Percentiles rank a stretch among this genome's conserved stretches.
Conservation (phyloP, 768 basidiomycete genomes). For the Leucosporidium yakuticum region DNA sequence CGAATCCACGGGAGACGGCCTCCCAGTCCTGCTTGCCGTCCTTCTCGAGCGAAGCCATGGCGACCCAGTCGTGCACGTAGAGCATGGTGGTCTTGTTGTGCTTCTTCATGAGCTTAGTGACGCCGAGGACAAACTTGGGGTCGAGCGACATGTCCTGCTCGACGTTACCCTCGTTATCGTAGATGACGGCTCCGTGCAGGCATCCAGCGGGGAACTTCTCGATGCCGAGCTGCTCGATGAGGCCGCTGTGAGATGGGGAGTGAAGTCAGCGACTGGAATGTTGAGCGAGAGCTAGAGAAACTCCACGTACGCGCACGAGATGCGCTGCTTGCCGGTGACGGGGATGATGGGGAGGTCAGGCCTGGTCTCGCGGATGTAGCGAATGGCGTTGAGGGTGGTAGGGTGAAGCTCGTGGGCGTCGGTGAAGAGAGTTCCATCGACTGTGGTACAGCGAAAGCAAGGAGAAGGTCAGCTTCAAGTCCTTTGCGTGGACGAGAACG, state of each 20-base stretch:
- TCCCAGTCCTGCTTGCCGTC: conserved; percentile 34
- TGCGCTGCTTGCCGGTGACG: conserved; percentile 36
- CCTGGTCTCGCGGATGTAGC: conserved; percentile 29
- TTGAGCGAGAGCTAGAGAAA: too few relatives aligned
- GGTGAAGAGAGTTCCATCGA: conserved; percentile 37
- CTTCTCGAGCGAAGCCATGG: conserved; percentile 35
- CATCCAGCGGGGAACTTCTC: conserved; percentile 29
- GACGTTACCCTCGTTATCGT: conserved; percentile 34
- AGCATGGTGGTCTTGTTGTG: conserved; percentile 37
- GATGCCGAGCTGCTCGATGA: conserved; percentile 20
- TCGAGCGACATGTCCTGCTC: conserved; percentile 29
- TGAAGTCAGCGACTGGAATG: not conserved
- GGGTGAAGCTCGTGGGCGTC: conserved; percentile 36
- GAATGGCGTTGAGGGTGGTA: conserved; percentile 27
- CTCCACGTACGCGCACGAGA: conserved; percentile 26
- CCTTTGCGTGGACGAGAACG: not conserved
- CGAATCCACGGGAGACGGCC: conserved; percentile 33
- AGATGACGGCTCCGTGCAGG: conserved; percentile 37
- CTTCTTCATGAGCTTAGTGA: conserved; percentile 29
- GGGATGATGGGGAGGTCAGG: conserved; percentile 36
- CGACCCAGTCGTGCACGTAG: conserved; percentile 35
- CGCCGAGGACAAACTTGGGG: conserved; percentile 31
- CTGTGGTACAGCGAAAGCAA: not conserved
- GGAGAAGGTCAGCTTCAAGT: not conserved
- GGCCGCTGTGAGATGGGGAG: conserved; percentile 7